Base-by-base conservation (phyloP, 2,329 filamentous ascomycete species). In the Trichophyton verrucosum region DNA sequence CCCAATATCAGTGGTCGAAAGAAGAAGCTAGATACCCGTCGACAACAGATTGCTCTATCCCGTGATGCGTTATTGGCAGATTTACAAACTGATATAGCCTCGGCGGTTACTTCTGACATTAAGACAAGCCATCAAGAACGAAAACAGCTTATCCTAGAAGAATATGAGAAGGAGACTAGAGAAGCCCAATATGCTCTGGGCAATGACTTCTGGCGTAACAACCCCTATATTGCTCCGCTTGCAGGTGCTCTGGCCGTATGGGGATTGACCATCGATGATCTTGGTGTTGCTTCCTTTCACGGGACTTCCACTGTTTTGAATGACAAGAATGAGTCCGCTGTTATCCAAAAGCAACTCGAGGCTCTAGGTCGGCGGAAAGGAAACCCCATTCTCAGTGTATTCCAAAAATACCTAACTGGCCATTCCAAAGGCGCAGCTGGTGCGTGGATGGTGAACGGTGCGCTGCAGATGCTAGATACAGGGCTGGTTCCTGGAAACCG, bases 301-400 rank as follows among this genome's bases (percentile, higher is more conserved):
- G 74, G 74, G n/a, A 77, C 74, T 1, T 74, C 71, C 1, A 77
- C 75, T 0, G 61, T 65, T 9, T 67, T 67, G 44, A 75, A 76
- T 64, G 75, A 77, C n/a, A 66, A 66, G 49, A 77, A 77, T 65
- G 75, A 77, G 61, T 63, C 67, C 0, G 64, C 65, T 2, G 71
- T 76, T 2, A 60, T 77, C 3, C 65, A 75, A 9, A 55, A 66
- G 3, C 74, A 77, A 61, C 66, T 77, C 53, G 38, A 33, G 0
- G 69, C 71, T 6, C 68, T 77, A 0, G 73, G 74, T 1, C 70
- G 75, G 2, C 64, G 65, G 0, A 60, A 61, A 5, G 74, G 74
- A 5, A 73, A 75, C 58, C 66, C 69, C 0, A 60, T 74, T 1
- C 63, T 69, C 1, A 69, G 65, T 42, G 68, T 76, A 3, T 69